Percentiles rank a stretch among this genome's conserved stretches.
These are phyloP conservation scores for Eucalyptus virginea DNA, from an alignment of 345 rosid species.

Conservation along the genomic window DNA sequence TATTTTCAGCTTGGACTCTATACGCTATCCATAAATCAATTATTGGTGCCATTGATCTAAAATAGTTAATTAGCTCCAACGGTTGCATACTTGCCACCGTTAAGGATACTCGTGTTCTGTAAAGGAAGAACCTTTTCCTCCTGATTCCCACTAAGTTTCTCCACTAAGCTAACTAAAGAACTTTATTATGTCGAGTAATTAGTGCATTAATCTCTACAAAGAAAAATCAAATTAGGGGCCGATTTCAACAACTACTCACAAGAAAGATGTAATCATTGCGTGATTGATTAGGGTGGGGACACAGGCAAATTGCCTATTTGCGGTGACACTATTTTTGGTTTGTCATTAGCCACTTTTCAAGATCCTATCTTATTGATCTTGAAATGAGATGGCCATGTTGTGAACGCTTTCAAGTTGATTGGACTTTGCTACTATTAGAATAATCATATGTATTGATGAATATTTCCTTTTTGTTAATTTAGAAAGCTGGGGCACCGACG, in stretches of 20 bases:
- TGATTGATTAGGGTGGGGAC: neutral
- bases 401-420: neutral
- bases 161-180: neutral
- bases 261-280: neutral
- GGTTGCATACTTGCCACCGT: slow-evolving; percentile 4
- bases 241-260: neutral
- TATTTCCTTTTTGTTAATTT: neutral
- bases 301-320: neutral
- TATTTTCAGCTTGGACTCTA: neutral
- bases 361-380: neutral
- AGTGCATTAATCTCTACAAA: neutral
- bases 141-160: slow-evolving; percentile 17
- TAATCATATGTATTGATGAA: neutral
- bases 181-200: neutral
- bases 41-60: neutral
- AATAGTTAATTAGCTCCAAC: neutral
- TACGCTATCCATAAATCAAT: neutral
- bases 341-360: neutral
- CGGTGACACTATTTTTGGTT: neutral
- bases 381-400: neutral
- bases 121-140: neutral
- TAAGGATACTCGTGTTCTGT: slow-evolving; percentile 10
- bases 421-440: neutral
- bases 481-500: neutral
- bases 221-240: neutral